Base-by-base conservation (phyloP, 1,139 yeast genomes). In the Candida gigantensis region DNA sequence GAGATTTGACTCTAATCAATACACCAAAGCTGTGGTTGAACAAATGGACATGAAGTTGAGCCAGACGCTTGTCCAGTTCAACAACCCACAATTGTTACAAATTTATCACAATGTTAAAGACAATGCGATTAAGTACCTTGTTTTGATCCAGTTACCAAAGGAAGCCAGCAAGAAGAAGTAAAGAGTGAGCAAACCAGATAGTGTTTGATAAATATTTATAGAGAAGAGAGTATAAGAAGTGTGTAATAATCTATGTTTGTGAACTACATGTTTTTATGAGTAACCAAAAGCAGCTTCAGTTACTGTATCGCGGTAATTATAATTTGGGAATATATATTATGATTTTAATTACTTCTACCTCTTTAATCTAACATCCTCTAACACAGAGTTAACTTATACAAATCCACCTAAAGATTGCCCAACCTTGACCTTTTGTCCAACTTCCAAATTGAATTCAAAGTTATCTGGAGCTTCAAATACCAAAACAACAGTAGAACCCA, bases 401-500 rank as follows among this genome's bases (percentile, higher is more conserved):
- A 75, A 64, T 15, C 66, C 65, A 16, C 97, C 97, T 35, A 92
- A 66, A 7, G 79, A 57, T 63, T 92, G 84, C 15, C 99, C 99
- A 74, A 92, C 81, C 57, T 81, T 79, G 30, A 94, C 92, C 47
- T 72, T 76, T 47, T 88, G 84, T 14, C 95, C 95, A 11, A 76
- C 72, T 39, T 75, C 67, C 37, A 90, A 74, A 30, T 75, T 64
- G 55, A 90, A 94, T 55, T 77, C 64, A 62, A 90, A 94, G 45
- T 68, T 68, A 38, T 72, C 73, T 24, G 98, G 98, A 1, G 97
- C 98, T 62, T 94, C 98, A 64, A 94, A 94, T 21, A 94, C 94
- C 44, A 94, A 72, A 12, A 94, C 98, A 19, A 94, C 95, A 0
- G 99, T 94, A 25, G 95, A 84, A 0, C 99, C 99, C 37, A 94